Base-by-base conservation (phyloP, 2,329 filamentous ascomycete species). In the Dactylellina haptotyla region DNA sequence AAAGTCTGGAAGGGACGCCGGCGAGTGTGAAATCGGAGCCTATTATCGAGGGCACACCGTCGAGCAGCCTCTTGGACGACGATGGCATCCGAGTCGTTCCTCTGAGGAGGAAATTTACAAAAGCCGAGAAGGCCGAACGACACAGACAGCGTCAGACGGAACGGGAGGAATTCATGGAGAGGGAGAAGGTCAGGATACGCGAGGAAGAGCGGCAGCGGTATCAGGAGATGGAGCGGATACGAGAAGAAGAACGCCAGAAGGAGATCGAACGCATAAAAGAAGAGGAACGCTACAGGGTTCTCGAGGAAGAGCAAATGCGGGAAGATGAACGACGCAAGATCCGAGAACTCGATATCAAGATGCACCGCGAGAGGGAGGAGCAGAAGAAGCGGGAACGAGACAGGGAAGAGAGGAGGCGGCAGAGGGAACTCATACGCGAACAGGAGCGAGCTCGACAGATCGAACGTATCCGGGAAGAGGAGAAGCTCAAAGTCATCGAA, bases 71-170 rank as follows among this genome's bases (percentile, higher is more conserved):
- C 26, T 41, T 77, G 62, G 54, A 75, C 62, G 48, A 83, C 64
- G 82, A 84, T 66, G 83, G 83, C 1, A 84, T 84, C 39, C 81
- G 84, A 18, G 81, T 85, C 18, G 82, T 77, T 8, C 82, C 84
- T 1, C 76, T 82, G 18, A 64, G 74, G 43, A 64, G 75, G n/a
- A 77, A 64, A 37, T 53, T 75, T 10, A 76, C 75, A 18, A 77
- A 76, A 51, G 75, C 75, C 43, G 76, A 75, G 45, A 76, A 75
- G 25, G 59, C 69, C 14, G 72, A 77, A 54, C 62, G 73, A 10
- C 75, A 77, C 16, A 64, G 61, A 41, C 58, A 65, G 45, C 65
- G 72, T 5, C 72, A 71, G 32, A 57, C 51, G 4, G 70, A 75
- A 41, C 63, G 69, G 6, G 69, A 73, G 20, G 69, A 73, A 39